A percentile compares a stretch with the other conserved stretches of the same genome.
phyloP scores from a whole-genome alignment of 306 rosid genomes.

The Vachellia pachyceras region DNA sequence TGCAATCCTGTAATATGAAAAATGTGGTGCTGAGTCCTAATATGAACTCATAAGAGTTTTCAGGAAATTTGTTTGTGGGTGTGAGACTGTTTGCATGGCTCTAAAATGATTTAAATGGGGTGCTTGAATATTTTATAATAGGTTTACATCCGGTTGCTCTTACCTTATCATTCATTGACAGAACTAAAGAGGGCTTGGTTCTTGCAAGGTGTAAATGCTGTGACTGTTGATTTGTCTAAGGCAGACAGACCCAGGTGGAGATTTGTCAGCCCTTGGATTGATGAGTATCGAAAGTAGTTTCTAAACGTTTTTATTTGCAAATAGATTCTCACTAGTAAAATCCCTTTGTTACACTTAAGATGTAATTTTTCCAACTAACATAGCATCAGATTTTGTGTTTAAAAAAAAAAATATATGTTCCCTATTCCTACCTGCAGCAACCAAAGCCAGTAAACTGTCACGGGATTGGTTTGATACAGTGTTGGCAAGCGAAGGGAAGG shows the following conservation, averaged over 20 bases:
- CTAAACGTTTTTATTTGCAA: neutral
- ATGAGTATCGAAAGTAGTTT: neutral
- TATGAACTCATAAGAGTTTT: neutral
- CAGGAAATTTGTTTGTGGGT: constrained; percentile 2
- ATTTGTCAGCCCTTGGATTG: neutral
- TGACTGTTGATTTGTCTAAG: too few relatives aligned
- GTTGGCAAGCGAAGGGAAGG: too few relatives aligned
- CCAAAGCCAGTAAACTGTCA: too few relatives aligned
- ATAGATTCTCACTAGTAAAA: too few relatives aligned
- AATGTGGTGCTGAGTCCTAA: neutral
- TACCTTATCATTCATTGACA: neutral
- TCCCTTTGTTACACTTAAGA: neutral
- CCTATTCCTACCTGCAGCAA: too few relatives aligned
- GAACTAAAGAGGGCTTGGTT: neutral
- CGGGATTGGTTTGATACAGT: too few relatives aligned
- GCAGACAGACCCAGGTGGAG: too few relatives aligned
- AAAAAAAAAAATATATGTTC: too few relatives aligned
- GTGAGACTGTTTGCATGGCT: neutral
- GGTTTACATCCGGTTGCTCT: neutral
- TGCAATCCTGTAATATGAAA: constrained; percentile 24
- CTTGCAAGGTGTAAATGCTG: neutral
- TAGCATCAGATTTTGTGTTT: too few relatives aligned
- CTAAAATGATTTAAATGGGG: neutral
- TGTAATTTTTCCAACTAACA: too few relatives aligned
- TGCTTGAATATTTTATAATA: neutral